phyloP scores from a whole-genome alignment of 495 filamentous ascomycete genomes.

The Aspergillus leporis region DNA sequence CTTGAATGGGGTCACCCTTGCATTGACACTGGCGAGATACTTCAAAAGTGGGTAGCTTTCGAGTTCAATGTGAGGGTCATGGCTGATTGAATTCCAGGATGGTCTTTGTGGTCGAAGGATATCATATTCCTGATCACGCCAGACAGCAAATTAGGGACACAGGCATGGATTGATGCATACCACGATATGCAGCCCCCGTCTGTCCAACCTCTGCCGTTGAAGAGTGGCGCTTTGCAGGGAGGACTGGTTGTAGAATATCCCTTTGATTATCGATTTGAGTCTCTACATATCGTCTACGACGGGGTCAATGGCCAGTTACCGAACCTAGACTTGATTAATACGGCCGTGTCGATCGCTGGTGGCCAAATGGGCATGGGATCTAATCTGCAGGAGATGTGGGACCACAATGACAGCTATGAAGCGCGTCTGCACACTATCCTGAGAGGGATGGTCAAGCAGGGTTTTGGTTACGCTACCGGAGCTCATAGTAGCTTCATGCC shows the following conservation, averaged over 20 bases:
- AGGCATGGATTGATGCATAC: constrained; percentile 98
- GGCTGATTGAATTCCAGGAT: constrained; percentile 51
- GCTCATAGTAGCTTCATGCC: constrained; percentile 95
- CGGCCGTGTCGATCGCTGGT: constrained; percentile 80
- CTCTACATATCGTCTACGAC: constrained; percentile 89
- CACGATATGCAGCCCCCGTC: constrained; percentile 76
- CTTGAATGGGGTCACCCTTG: constrained; percentile 80
- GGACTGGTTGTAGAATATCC: constrained; percentile 93
- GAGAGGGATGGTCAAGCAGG: constrained; percentile 90
- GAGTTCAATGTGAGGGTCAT: constrained; percentile 17
- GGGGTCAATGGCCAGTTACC: constrained; percentile 95
- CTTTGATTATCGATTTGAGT: constrained; percentile 77
- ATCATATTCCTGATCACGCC: constrained; percentile 89
- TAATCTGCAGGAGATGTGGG: constrained; percentile 82
- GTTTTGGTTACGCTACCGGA: constrained; percentile 83
- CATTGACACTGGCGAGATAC: constrained; percentile 85
- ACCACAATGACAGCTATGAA: constrained; percentile 78
- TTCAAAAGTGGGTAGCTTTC: constrained; percentile 67
- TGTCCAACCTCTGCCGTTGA: constrained; percentile 80
- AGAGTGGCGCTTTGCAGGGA: constrained; percentile 90
- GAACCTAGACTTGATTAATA: constrained; percentile 95
- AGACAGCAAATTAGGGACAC: constrained; percentile 85
- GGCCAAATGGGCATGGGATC: constrained; percentile 90
- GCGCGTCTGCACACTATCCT: constrained; percentile 87
- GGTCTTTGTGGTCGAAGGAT: constrained; percentile 98